Percentiles rank a stretch among this genome's conserved stretches.
These are phyloP conservation scores for Nelumbo lutea DNA, from an alignment of 164 flowering plant genomes.

Conservation along the genomic window DNA sequence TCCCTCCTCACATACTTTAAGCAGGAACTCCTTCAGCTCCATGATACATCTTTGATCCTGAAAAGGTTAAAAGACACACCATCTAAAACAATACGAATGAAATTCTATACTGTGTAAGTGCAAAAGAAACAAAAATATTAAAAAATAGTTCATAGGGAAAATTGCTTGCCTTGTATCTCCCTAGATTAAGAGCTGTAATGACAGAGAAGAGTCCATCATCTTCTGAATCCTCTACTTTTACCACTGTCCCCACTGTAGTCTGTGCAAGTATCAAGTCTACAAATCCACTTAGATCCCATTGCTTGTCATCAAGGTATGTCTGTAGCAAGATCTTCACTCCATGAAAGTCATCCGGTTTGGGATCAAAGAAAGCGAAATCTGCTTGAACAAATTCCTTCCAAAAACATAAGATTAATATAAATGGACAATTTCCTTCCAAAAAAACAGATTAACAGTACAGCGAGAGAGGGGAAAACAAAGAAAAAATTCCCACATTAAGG, in stretches of 20 bases:
- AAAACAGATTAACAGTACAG: not conserved
- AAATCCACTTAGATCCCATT: slow-evolving; percentile 87
- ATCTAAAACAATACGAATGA: not conserved
- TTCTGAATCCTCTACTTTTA: slow-evolving; percentile 74
- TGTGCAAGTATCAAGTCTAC: slow-evolving; percentile 86
- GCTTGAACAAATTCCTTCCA: slow-evolving; percentile 70
- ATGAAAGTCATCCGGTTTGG: slow-evolving; percentile 77
- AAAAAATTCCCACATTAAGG: not conserved
- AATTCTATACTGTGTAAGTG: not conserved
- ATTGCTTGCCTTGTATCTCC: slow-evolving; percentile 64
- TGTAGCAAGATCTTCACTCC: slow-evolving; percentile 83
- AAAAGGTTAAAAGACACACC: not conserved
- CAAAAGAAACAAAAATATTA: not conserved
- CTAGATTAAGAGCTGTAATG: slow-evolving; percentile 67
- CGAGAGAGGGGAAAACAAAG: not conserved
- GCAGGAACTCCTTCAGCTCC: slow-evolving; percentile 61
- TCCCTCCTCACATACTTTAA: slow-evolving; percentile 41
- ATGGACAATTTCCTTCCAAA: not conserved
- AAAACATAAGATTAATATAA: not conserved
- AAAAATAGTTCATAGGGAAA: not conserved
- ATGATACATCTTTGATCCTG: slow-evolving; percentile 61
- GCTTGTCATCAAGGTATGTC: slow-evolving; percentile 56
- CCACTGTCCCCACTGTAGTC: slow-evolving; percentile 92
- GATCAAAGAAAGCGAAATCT: slow-evolving; percentile 91
- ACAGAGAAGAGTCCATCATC: slow-evolving; percentile 62